These are phyloP conservation scores for Saururus chinensis DNA, from an alignment of 164 flowering plant species.

Conservation along the genomic window DNA sequence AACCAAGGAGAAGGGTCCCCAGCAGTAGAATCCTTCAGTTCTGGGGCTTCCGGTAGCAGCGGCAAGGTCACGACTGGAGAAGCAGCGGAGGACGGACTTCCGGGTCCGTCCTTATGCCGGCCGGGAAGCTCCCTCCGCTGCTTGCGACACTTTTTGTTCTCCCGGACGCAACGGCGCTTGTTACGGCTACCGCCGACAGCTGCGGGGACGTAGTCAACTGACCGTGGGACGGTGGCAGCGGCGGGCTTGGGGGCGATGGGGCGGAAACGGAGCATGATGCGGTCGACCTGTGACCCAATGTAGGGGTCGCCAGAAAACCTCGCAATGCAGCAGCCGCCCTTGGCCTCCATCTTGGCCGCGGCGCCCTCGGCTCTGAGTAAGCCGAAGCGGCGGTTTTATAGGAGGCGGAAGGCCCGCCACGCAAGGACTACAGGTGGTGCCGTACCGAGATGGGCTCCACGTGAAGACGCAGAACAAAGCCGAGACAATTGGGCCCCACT, in stretches of 20 bases:
- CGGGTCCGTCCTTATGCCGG: no score
- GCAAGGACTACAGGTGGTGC: constrained; percentile 17
- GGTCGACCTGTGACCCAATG: constrained; percentile 37
- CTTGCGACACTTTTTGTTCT: neutral
- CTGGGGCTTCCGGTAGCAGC: constrained; percentile 56
- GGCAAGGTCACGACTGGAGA: constrained; percentile 38
- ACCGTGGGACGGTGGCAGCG: constrained; percentile 10
- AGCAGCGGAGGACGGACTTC: no score
- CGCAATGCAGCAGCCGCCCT: constrained; percentile 64
- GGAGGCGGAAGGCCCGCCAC: constrained; percentile 10
- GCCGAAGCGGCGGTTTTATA: constrained; percentile 11
- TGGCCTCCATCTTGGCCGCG: constrained; percentile 34
- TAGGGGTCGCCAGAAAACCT: constrained; percentile 34
- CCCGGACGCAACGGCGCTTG: neutral
- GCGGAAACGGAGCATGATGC: constrained; percentile 64
- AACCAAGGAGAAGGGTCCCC: neutral
- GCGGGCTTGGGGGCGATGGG: constrained; percentile 88
- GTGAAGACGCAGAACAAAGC: no score
- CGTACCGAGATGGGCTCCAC: constrained; percentile 13
- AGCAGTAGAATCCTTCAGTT: constrained; percentile 16
- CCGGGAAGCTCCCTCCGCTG: neutral
- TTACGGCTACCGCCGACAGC: neutral
- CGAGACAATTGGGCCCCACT: constrained; percentile 21
- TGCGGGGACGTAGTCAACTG: neutral
- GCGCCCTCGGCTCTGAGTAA: neutral